These are phyloP conservation scores for Bullera alba DNA, from an alignment of 768 basidiomycete species.

Conservation along the genomic window DNA sequence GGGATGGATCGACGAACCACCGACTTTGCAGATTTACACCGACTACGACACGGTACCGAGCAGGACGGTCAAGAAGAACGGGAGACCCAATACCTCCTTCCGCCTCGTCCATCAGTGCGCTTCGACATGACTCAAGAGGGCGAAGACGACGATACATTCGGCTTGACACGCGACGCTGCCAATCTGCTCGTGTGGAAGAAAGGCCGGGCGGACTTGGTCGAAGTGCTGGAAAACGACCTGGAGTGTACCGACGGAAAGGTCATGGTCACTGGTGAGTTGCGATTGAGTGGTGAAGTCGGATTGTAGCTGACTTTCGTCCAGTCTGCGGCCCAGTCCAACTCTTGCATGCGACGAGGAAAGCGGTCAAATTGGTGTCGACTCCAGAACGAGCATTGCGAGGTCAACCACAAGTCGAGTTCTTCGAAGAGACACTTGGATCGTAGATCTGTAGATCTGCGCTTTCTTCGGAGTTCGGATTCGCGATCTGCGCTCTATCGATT, in stretches of 20 bases:
- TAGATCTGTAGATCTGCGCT: slow-evolving; percentile 4
- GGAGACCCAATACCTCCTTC: too few relatives aligned
- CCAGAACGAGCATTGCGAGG: slow-evolving; percentile 7
- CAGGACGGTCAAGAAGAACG: too few relatives aligned
- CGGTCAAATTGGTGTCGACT: slow-evolving; percentile 15
- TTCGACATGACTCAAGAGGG: too few relatives aligned
- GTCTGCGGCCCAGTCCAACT: slow-evolving; percentile 29
- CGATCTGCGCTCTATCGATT: too few relatives aligned
- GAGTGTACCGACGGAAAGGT: slow-evolving; percentile 10
- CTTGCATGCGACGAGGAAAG: slow-evolving; percentile 11
- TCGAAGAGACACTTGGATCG: slow-evolving; percentile 30
- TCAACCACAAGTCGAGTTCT: slow-evolving; percentile 17
- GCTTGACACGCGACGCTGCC: not conserved
- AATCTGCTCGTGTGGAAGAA: slow-evolving; percentile 6
- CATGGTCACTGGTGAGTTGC: slow-evolving; percentile 24
- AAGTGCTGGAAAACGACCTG: slow-evolving; percentile 8
- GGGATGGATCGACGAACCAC: too few relatives aligned
- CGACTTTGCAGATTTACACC: too few relatives aligned
- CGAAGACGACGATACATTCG: slow-evolving; percentile 3
- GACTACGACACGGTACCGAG: too few relatives aligned
- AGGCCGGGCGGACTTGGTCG: slow-evolving; percentile 17
- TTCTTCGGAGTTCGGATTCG: not conserved
- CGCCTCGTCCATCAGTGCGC: too few relatives aligned
- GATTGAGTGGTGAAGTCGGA: not conserved
- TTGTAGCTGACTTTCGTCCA: not conserved